These are phyloP conservation scores for Cadophora sp. DNA, from an alignment of 2,329 filamentous ascomycete genomes.

Conservation along the genomic window DNA sequence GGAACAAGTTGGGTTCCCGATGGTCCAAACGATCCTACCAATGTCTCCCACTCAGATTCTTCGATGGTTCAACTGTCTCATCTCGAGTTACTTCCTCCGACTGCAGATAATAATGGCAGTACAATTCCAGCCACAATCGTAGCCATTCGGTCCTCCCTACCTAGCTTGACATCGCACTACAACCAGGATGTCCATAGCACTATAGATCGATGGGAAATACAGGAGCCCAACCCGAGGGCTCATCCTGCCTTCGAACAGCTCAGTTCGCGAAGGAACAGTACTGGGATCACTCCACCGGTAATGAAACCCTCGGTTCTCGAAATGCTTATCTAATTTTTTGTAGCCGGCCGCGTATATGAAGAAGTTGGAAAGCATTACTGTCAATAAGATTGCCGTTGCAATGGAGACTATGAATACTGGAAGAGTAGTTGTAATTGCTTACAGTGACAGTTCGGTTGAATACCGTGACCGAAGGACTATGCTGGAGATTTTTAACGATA, in stretches of 20 bases:
- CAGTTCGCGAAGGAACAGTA: conserved; percentile 66
- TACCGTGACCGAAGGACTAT: conserved; percentile 80
- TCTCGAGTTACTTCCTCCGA: conserved; percentile 74
- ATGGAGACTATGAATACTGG: conserved; percentile 74
- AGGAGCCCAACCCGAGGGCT: conserved; percentile 68
- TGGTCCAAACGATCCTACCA: conserved; percentile 33
- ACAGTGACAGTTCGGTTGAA: conserved; percentile 82
- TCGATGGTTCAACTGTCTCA: conserved; percentile 72
- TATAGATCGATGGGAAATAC: conserved; percentile 82
- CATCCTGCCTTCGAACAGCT: conserved; percentile 82
- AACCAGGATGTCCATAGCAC: conserved; percentile 73
- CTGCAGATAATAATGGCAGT: conserved; percentile 57
- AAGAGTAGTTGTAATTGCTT: conserved; percentile 73
- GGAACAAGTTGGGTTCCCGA: conserved; percentile 58
- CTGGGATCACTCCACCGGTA: conserved; percentile 38
- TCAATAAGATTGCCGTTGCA: conserved; percentile 74
- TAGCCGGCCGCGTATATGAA: conserved; percentile 58
- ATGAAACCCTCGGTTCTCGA: conserved; percentile 10
- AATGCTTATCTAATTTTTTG: conserved; percentile 20
- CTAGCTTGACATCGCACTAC: conserved; percentile 59
- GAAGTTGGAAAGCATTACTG: conserved; percentile 69
- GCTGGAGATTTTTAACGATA: conserved; percentile 68
- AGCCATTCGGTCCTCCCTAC: conserved; percentile 72
- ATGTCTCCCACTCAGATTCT: conserved; percentile 53
- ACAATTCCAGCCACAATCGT: conserved; percentile 66